phyloP scores from a whole-genome alignment of 805 yeast species.

The Suhomyces sp. region DNA sequence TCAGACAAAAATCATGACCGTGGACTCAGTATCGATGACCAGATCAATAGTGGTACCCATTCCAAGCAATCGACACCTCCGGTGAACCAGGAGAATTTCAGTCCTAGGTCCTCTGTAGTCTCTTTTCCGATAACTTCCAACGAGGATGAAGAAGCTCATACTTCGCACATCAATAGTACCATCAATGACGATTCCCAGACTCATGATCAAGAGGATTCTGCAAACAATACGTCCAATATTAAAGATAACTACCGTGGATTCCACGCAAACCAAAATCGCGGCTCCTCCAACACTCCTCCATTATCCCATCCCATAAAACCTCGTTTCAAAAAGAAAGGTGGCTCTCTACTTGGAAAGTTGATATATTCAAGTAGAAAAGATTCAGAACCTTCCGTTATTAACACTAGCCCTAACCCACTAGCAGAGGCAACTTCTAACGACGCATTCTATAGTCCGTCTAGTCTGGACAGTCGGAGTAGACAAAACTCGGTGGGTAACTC shows the following conservation, averaged over 20 bases:
- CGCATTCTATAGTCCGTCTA: not conserved
- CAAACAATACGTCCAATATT: slow-evolving; percentile 6
- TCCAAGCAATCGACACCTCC: not conserved
- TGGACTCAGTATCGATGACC: not conserved
- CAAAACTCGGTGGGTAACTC: slow-evolving; percentile 10
- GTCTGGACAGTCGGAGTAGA: slow-evolving; percentile 5
- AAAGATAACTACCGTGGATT: slow-evolving; percentile 39
- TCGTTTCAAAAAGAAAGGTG: slow-evolving; percentile 37
- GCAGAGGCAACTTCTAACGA: too few relatives aligned
- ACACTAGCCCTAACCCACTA: not conserved
- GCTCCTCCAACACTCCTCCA: slow-evolving; percentile 43
- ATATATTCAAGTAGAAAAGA: slow-evolving; percentile 37
- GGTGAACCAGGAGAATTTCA: slow-evolving; percentile 10
- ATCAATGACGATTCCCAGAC: not conserved
- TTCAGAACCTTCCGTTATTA: slow-evolving; percentile 14
- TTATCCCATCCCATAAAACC: slow-evolving; percentile 51
- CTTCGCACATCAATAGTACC: too few relatives aligned
- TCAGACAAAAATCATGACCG: not conserved
- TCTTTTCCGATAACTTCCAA: slow-evolving; percentile 6
- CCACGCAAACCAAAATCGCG: slow-evolving; percentile 33
- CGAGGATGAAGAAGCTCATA: not conserved
- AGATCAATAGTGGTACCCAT: too few relatives aligned
- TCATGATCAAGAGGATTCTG: not conserved
- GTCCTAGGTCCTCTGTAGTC: slow-evolving; percentile 13
- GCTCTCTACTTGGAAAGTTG: slow-evolving; percentile 38